Conservation (phyloP, 1,284 basidiomycete genomes). For the Athelia sp. region DNA sequence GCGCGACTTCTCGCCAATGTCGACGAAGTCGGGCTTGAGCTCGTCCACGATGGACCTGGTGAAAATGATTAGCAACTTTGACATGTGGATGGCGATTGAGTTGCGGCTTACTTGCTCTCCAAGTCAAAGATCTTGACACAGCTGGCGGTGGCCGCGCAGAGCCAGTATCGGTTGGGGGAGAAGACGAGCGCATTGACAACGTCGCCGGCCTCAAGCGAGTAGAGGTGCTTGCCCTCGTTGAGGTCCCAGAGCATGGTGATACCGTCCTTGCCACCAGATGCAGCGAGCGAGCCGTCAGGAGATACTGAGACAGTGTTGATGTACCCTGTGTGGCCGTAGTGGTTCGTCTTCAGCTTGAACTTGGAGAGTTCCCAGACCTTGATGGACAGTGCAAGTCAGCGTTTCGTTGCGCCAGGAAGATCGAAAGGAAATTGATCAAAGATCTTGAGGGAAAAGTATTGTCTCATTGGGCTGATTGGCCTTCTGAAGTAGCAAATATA, state of each 20-base stretch:
- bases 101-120: conserved; percentile 84
- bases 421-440: conserved; percentile 44
- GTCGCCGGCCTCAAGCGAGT: conserved; percentile 98
- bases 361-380: conserved; percentile 99
- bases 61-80: conserved; percentile 4
- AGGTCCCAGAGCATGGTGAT: conserved; percentile 99
- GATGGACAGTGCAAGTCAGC: conserved; percentile 13
- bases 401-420: neutral
- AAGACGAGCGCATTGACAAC: conserved; percentile 99
- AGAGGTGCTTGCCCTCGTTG: conserved; percentile 99
- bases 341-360: conserved; percentile 99
- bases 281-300: conserved; percentile 97
- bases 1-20: conserved; percentile 73
- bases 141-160: conserved; percentile 96
- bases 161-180: conserved; percentile 99
- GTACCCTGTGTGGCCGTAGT: conserved; percentile 99
- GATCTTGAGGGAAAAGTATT: conserved; percentile 73
- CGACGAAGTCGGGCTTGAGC: conserved; percentile 90
- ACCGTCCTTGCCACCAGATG: conserved; percentile 98
- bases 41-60: conserved; percentile 97
- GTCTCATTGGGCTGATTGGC: conserved; percentile 61
- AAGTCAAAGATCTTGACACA: conserved; percentile 99
- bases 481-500: conserved; percentile 87
- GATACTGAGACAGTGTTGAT: conserved; percentile 99
- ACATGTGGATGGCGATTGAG: conserved; percentile 16